Evolutionary conservation across 345 rosid genomes (phyloP).

Genomic region (Luvunga scandens): DNA sequence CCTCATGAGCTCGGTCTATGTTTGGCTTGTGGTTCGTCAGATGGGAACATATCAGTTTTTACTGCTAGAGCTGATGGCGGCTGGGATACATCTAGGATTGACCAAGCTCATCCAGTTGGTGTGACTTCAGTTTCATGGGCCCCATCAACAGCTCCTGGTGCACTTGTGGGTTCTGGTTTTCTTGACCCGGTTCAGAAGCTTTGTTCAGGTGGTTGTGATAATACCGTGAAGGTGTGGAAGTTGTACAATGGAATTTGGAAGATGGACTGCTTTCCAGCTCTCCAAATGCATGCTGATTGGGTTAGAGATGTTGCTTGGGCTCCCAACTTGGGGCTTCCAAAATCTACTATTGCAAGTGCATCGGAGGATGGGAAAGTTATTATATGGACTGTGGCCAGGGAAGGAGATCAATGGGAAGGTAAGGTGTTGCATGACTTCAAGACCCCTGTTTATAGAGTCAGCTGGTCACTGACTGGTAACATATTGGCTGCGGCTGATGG

Average conservation of each 20-base stretch:
- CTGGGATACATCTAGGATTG: conserved; percentile 21
- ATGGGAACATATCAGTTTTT: conserved; percentile 23
- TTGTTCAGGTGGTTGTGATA: conserved; percentile 28
- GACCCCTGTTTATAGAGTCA: conserved; percentile 20
- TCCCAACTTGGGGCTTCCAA: conserved; percentile 27
- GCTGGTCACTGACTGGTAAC: conserved; percentile 28
- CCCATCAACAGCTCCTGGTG: conserved; percentile 19
- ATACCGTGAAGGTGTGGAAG: conserved; percentile 26
- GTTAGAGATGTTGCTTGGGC: conserved; percentile 30
- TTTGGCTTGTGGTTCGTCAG: conserved; percentile 25
- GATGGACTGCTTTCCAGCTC: conserved; percentile 29
- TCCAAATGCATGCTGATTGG: conserved; percentile 27
- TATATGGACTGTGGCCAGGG: conserved; percentile 26
- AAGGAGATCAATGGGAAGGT: conserved; percentile 28
- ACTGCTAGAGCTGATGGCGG: conserved; percentile 17
- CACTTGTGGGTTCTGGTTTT: conserved; percentile 19
- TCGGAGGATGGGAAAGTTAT: conserved; percentile 23
- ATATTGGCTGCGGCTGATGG: conserved; percentile 26
- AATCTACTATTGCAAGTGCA: conserved; percentile 23
- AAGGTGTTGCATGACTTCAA: conserved; percentile 20
- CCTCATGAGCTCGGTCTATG: conserved; percentile 26
- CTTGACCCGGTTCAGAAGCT: conserved; percentile 24
- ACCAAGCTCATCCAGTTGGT: conserved; percentile 26
- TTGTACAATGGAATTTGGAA: conserved; percentile 23
- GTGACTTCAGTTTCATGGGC: conserved; percentile 28